Conservation (phyloP, 768 basidiomycete species). For the Porphyrellus cyaneotinctus region DNA sequence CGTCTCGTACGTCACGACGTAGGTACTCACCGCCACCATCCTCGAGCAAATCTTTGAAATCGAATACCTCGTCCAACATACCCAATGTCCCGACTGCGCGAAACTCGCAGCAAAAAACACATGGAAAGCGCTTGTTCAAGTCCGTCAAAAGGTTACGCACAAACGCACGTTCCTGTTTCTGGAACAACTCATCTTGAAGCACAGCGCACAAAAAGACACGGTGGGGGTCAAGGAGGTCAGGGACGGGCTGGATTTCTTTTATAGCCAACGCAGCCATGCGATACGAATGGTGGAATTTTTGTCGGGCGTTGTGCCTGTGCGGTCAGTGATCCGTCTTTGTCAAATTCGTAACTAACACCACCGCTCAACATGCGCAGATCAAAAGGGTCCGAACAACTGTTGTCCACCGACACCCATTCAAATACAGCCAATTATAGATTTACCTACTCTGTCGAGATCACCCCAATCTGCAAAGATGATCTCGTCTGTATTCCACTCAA, state of each 20-base stretch:
- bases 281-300: slow-evolving; percentile 97
- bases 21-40: slow-evolving; percentile 92
- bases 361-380: slow-evolving; percentile 45
- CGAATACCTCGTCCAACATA: slow-evolving; percentile 90
- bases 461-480: slow-evolving; percentile 97
- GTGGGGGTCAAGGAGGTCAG: slow-evolving; percentile 88
- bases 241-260: slow-evolving; percentile 98
- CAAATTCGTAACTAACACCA: slow-evolving; percentile 1
- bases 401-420: slow-evolving; percentile 89
- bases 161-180: slow-evolving; percentile 97
- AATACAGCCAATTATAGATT: slow-evolving; percentile 95
- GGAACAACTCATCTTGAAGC: slow-evolving; percentile 95
- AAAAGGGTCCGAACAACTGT: slow-evolving; percentile 90
- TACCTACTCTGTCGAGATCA: slow-evolving; percentile 96
- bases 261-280: slow-evolving; percentile 84
- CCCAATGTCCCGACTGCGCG: slow-evolving; percentile 93
- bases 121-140: slow-evolving; percentile 97
- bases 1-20: neutral
- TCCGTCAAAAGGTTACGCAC: slow-evolving; percentile 97
- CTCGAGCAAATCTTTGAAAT: slow-evolving; percentile 97
- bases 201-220: slow-evolving; percentile 95
- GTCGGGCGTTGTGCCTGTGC: slow-evolving; percentile 77
- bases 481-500: slow-evolving; percentile 85
- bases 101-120: slow-evolving; percentile 97
- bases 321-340: slow-evolving; percentile 47